phyloP scores from a whole-genome alignment of 768 basidiomycete species.

The Rhizopogon vesiculosus region DNA sequence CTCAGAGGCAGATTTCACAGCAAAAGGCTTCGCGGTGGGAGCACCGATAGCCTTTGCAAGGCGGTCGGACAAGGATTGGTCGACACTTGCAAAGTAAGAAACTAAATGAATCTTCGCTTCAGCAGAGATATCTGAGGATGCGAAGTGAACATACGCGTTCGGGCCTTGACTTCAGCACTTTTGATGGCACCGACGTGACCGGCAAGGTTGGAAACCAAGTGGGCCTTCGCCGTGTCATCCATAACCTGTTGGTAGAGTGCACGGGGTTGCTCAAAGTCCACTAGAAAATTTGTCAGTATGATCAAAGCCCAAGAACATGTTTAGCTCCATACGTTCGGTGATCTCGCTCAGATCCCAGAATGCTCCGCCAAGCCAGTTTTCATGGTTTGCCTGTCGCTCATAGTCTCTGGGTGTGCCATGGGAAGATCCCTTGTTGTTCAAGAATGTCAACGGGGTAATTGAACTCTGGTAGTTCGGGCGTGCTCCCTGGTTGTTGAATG shows the following conservation, averaged over 20 bases:
- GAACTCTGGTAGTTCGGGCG: constrained; percentile 87
- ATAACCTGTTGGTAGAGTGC: constrained; percentile 66
- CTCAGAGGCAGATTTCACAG: constrained; percentile 55
- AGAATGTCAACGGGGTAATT: constrained; percentile 68
- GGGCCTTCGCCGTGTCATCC: constrained; percentile 52
- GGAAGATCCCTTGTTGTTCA: constrained; percentile 39
- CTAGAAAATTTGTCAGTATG: constrained; percentile 27
- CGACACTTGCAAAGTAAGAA: constrained; percentile 75
- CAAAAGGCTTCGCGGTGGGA: constrained; percentile 52
- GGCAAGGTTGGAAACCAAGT: constrained; percentile 64
- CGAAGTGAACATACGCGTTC: constrained; percentile 53
- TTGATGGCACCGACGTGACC: constrained; percentile 61
- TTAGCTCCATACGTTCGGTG: constrained; percentile 62
- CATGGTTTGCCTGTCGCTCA: constrained; percentile 48
- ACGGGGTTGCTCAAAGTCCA: constrained; percentile 85
- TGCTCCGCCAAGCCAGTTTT: constrained; percentile 70
- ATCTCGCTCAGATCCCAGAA: constrained; percentile 67
- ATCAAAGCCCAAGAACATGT: not conserved
- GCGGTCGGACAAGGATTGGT: constrained; percentile 68
- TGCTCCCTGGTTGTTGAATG: constrained; percentile 73
- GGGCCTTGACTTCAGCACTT: constrained; percentile 52
- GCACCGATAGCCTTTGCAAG: constrained; percentile 73
- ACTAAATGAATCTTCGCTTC: constrained; percentile 35
- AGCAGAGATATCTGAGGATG: not conserved
- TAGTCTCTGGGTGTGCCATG: constrained; percentile 36